A percentile compares a stretch with the other conserved stretches of the same genome.
Evolutionary conservation across 495 filamentous ascomycete species (phyloP).

Genomic region (Evernia prunastri): DNA sequence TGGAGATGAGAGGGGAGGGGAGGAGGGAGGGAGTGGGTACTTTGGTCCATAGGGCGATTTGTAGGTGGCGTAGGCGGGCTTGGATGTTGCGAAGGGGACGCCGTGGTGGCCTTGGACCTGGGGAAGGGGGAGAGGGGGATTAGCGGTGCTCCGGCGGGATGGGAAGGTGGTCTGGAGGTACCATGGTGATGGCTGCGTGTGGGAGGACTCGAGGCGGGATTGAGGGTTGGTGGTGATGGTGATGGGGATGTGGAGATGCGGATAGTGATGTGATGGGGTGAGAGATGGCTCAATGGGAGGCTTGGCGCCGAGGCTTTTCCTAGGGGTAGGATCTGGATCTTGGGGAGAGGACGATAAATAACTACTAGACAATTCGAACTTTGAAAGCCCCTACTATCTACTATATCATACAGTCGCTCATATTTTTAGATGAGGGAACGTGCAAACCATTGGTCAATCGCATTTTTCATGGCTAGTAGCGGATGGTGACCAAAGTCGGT

Average conservation of each 20-base stretch:
- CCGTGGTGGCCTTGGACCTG: conserved; percentile 27
- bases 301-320: background rate
- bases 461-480: too few species aligned
- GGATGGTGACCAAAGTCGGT: too few species aligned
- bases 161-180: background rate
- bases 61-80: conserved; percentile 35
- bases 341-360: too few species aligned
- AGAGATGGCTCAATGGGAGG: background rate
- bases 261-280: conserved; percentile 3
- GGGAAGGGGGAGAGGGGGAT: too few species aligned
- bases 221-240: background rate
- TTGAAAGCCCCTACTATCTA: too few species aligned
- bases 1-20: background rate
- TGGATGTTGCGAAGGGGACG: conserved; percentile 21
- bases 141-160: too few species aligned
- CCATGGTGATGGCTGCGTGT: background rate
- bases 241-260: background rate
- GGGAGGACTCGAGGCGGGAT: background rate
- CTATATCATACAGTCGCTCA: too few species aligned
- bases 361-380: too few species aligned
- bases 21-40: conserved; percentile 25
- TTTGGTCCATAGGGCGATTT: conserved; percentile 40
- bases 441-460: too few species aligned
- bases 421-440: too few species aligned
- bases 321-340: too few species aligned